Percentiles rank a stretch among this genome's conserved stretches.
Evolutionary conservation across 441 rosid genomes (phyloP).

Genomic region (Arabidopsis hybrid): DNA sequence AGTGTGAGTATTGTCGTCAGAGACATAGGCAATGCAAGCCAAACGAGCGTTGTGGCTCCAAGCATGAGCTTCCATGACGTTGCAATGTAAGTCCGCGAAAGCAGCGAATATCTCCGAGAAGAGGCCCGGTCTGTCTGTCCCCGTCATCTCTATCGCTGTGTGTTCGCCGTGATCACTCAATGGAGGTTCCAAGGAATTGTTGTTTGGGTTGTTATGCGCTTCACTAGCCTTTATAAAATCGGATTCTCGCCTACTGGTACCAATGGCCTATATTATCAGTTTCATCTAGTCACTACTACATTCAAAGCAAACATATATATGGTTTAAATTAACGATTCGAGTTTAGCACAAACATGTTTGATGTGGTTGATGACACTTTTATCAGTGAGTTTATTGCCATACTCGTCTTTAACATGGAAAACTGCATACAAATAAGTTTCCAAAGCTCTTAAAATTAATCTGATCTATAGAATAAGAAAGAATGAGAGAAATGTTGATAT

Average conservation of each 20-base stretch:
- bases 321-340: slow-evolving; percentile 1
- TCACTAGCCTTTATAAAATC: slow-evolving; percentile 38
- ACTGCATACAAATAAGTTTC: slow-evolving; percentile 48
- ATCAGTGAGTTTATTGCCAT: slow-evolving; percentile 68
- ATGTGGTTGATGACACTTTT: slow-evolving; percentile 63
- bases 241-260: slow-evolving; percentile 56
- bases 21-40: slow-evolving; percentile 71
- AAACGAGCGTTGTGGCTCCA: slow-evolving; percentile 84
- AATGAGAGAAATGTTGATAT: too few relatives aligned
- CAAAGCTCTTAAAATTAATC: background rate
- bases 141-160: slow-evolving; percentile 73
- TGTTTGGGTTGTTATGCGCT: slow-evolving; percentile 20
- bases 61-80: slow-evolving; percentile 72
- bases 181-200: slow-evolving; percentile 28
- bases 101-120: slow-evolving; percentile 82
- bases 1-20: slow-evolving; percentile 48
- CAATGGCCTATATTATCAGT: slow-evolving; percentile 57
- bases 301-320: background rate
- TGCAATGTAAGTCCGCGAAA: slow-evolving; percentile 67
- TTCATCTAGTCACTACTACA: background rate
- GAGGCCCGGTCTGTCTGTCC: slow-evolving; percentile 74
- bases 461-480: too few relatives aligned
- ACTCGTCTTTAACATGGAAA: slow-evolving; percentile 78
- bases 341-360: slow-evolving; percentile 54
- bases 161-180: slow-evolving; percentile 46